Percentiles rank a stretch among this genome's conserved stretches.
Conservation (phyloP, 208 protist species). For the Balamuthia mandrillaris region DNA sequence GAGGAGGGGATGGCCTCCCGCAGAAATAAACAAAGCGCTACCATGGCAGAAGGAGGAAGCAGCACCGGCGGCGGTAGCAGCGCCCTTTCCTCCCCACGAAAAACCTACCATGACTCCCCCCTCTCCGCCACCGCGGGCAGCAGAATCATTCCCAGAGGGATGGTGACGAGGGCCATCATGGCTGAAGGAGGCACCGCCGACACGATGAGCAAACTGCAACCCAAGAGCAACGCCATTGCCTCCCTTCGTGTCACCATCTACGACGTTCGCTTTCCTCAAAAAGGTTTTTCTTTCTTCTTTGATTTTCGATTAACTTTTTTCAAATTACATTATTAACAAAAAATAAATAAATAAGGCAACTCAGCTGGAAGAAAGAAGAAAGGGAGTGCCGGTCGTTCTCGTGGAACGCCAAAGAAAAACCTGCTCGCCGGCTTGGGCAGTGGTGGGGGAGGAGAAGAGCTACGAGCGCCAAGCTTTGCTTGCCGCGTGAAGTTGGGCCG, state of each 20-base stretch:
- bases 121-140: too few species aligned
- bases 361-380: neutral
- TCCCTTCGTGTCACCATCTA: constrained; percentile 27
- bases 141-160: too few species aligned
- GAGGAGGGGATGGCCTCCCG: too few species aligned
- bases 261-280: neutral
- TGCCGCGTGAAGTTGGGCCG: neutral
- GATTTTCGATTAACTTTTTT: neutral
- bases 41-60: too few species aligned
- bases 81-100: neutral
- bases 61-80: constrained; percentile 12
- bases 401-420: neutral
- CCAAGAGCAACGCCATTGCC: neutral
- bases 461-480: neutral
- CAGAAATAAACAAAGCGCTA: too few species aligned
- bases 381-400: neutral
- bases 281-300: neutral
- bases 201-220: neutral
- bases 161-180: too few species aligned
- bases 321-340: neutral
- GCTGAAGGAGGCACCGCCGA: neutral
- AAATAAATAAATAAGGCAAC: neutral
- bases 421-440: too few species aligned
- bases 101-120: too few species aligned
- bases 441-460: too few species aligned